Conservation (phyloP, 176 grass and related monocot species). For the Zoysia pacifica region DNA sequence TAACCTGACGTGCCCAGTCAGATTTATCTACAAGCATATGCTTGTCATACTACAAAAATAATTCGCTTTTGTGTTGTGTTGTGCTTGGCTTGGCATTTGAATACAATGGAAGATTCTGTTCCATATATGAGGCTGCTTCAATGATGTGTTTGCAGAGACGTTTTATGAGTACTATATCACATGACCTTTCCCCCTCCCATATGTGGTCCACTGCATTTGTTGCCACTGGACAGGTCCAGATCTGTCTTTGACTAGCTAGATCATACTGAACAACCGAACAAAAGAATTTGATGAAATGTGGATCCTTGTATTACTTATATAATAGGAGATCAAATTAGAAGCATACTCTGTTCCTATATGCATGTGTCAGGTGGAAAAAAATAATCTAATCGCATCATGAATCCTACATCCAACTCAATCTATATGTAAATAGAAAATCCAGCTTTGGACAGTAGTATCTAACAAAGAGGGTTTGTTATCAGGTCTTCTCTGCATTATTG, state of each 20-base stretch:
- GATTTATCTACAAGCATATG: background rate
- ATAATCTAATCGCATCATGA: conserved; percentile 23
- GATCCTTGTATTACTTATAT: conserved; percentile 6
- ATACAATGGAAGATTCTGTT: conserved; percentile 63
- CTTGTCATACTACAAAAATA: conserved; percentile 12
- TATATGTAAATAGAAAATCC: background rate
- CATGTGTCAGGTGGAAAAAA: conserved; percentile 2
- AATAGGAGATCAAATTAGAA: background rate
- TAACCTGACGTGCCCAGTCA: background rate
- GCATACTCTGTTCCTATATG: background rate
- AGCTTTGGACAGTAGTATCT: background rate
- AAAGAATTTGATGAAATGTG: conserved; percentile 10
- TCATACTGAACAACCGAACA: conserved; percentile 5
- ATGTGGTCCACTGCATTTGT: conserved; percentile 66
- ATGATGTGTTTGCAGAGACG: conserved; percentile 47
- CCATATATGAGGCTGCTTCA: conserved; percentile 52
- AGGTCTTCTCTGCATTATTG: background rate
- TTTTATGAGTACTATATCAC: conserved; percentile 56
- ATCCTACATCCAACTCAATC: background rate
- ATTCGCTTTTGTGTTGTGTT: background rate
- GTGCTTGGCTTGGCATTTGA: conserved; percentile 44
- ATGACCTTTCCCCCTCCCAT: conserved; percentile 58
- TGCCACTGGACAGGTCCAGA: conserved; percentile 52
- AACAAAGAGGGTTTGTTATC: background rate
- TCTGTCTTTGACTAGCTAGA: conserved; percentile 64